phyloP scores from a whole-genome alignment of 495 filamentous ascomycete species.

The Tuber umbilicatum region DNA sequence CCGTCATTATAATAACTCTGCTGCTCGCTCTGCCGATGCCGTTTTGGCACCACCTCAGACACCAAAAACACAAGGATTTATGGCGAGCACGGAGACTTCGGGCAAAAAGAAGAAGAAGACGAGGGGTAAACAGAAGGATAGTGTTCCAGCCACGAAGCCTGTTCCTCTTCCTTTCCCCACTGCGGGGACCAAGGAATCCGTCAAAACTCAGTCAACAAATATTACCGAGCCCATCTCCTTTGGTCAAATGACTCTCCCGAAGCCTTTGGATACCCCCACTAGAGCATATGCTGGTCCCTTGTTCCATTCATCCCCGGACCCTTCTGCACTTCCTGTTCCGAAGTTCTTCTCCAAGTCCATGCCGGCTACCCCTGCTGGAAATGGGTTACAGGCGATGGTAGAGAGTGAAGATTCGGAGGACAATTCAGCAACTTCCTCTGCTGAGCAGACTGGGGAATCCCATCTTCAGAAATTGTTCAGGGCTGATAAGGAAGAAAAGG shows the following conservation, averaged over 20 bases:
- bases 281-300: slow-evolving; percentile 83
- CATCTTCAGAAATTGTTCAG: slow-evolving; percentile 85
- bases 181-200: neutral
- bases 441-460: slow-evolving; percentile 53
- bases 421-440: slow-evolving; percentile 13
- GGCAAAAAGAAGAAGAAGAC: slow-evolving; percentile 33
- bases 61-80: slow-evolving; percentile 30
- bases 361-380: slow-evolving; percentile 52
- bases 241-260: slow-evolving; percentile 27
- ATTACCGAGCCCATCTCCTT: neutral
- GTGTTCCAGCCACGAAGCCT: neutral
- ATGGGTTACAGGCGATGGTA: slow-evolving; percentile 43
- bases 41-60: slow-evolving; percentile 30
- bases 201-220: neutral
- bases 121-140: neutral
- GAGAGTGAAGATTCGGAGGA: slow-evolving; percentile 42
- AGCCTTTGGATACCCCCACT: slow-evolving; percentile 44
- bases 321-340: slow-evolving; percentile 86
- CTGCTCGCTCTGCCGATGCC: slow-evolving; percentile 10
- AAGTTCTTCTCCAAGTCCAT: slow-evolving; percentile 82
- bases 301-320: slow-evolving; percentile 90
- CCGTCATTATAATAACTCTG: slow-evolving; percentile 17
- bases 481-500: slow-evolving; percentile 71
- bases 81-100: slow-evolving; percentile 8
- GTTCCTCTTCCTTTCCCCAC: neutral